Evolutionary conservation across 2,329 filamentous ascomycete genomes (phyloP).

Genomic region (Trichoderma semiorbis): DNA sequence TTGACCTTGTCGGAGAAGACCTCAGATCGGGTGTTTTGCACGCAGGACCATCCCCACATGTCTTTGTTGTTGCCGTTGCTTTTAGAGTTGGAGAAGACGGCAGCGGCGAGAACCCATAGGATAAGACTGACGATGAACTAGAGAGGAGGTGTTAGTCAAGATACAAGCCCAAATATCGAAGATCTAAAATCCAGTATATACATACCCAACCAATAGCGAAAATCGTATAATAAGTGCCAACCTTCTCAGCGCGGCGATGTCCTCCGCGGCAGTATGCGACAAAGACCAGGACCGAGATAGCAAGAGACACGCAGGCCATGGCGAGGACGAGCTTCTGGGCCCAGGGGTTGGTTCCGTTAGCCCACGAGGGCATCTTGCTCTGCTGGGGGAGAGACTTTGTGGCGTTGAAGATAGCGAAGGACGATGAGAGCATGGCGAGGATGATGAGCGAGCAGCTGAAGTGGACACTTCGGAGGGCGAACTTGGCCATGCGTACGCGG

Average conservation of each 20-base stretch:
- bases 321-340: constrained; percentile 80
- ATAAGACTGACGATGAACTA: constrained; percentile 83
- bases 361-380: constrained; percentile 84
- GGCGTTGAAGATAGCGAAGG: constrained; percentile 87
- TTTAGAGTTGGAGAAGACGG: constrained; percentile 75
- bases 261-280: constrained; percentile 84
- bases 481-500: constrained; percentile 87
- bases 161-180: not conserved
- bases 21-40: constrained; percentile 75
- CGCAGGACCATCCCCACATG: constrained; percentile 98
- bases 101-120: constrained; percentile 87
- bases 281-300: constrained; percentile 76
- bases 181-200: not conserved
- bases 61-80: constrained; percentile 71
- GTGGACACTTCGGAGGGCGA: constrained; percentile 91
- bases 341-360: constrained; percentile 69
- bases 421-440: constrained; percentile 82
- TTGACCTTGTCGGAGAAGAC: constrained; percentile 78
- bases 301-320: constrained; percentile 76
- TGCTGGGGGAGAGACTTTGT: constrained; percentile 71
- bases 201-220: constrained; percentile 77
- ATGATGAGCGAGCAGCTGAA: constrained; percentile 97
- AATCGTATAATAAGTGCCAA: constrained; percentile 90
- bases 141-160: not conserved
- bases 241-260: constrained; percentile 84